phyloP scores from a whole-genome alignment of 169 alveolate species.

The Cryptosporidium bovis region DNA sequence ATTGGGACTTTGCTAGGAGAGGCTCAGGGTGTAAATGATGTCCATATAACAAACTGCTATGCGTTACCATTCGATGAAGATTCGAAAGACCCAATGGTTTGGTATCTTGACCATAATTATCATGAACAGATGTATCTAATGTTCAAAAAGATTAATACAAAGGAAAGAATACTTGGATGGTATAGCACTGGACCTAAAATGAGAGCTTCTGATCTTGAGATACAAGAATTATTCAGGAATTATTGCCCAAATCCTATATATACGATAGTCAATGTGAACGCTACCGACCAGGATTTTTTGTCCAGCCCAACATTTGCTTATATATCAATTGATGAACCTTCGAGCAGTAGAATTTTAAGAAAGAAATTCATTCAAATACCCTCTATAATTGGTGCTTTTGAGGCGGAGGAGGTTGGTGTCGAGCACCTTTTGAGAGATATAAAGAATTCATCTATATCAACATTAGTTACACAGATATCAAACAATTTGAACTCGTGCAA shows the following conservation, averaged over 20 bases:
- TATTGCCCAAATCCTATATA: conserved; percentile 95
- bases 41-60: conserved; percentile 97
- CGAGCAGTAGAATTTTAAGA: conserved; percentile 88
- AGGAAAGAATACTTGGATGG: conserved; percentile 99
- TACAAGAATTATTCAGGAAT: conserved; percentile 95
- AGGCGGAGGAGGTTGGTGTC: conserved; percentile 99
- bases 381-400: conserved; percentile 95
- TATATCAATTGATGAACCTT: conserved; percentile 93
- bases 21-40: conserved; percentile 84
- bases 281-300: conserved; percentile 76
- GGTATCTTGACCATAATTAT: conserved; percentile 98
- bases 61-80: conserved; percentile 99
- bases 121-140: conserved; percentile 95
- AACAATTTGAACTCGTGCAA: conserved; percentile 81
- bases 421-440: conserved; percentile 97
- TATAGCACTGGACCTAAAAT: conserved; percentile 98
- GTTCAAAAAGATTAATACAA: conserved; percentile 95
- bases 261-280: conserved; percentile 89
- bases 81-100: conserved; percentile 95
- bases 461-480: conserved; percentile 89
- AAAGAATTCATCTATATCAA: conserved; percentile 93
- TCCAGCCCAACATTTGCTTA: conserved; percentile 94
- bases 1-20: conserved; percentile 99
- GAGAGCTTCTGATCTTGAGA: conserved; percentile 96
- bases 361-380: conserved; percentile 94